Percentiles rank a stretch among this genome's conserved stretches.
Conservation (phyloP, 78 protist species). For the Andalucia godoyi region DNA sequence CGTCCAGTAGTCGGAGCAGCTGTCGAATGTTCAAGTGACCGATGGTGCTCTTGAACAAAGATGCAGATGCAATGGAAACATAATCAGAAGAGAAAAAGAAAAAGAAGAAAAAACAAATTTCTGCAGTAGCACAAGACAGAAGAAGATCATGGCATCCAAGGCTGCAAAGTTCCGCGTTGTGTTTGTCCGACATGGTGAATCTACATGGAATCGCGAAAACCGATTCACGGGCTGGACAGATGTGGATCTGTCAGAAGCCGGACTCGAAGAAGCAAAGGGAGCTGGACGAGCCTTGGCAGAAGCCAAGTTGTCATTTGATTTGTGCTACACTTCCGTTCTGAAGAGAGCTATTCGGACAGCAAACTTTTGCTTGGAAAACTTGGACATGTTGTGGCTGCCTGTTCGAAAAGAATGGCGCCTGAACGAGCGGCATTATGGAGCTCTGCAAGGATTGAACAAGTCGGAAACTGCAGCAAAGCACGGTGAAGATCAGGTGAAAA, state of each 20-base stretch:
- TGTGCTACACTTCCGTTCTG: slow-evolving; percentile 65
- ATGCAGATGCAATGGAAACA: no score
- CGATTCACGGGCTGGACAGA: slow-evolving; percentile 88
- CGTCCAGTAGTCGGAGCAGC: no score
- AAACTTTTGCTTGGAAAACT: slow-evolving; percentile 39
- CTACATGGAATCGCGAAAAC: slow-evolving; percentile 72
- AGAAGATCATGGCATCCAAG: no score
- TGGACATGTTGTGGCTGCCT: slow-evolving; percentile 38
- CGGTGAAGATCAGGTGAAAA: slow-evolving; percentile 67
- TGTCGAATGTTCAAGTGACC: no score
- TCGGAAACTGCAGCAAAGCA: slow-evolving; percentile 68
- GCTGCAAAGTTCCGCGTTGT: no score
- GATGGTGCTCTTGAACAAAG: no score
- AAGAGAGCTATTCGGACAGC: slow-evolving; percentile 70
- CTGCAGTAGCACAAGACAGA: no score
- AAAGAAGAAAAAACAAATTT: no score
- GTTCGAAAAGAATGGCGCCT: slow-evolving; percentile 60
- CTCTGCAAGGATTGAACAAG: slow-evolving; percentile 80
- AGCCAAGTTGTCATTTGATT: slow-evolving; percentile 37
- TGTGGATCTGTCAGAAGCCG: slow-evolving; percentile 57
- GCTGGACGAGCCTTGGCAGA: slow-evolving; percentile 52
- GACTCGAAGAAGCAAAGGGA: slow-evolving; percentile 68
- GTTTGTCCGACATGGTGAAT: slow-evolving; percentile 75
- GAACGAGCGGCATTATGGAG: slow-evolving; percentile 89
- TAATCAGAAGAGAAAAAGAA: no score